These are phyloP conservation scores for Perkinsela sp. DNA, from an alignment of 208 protist species.

Conservation along the genomic window DNA sequence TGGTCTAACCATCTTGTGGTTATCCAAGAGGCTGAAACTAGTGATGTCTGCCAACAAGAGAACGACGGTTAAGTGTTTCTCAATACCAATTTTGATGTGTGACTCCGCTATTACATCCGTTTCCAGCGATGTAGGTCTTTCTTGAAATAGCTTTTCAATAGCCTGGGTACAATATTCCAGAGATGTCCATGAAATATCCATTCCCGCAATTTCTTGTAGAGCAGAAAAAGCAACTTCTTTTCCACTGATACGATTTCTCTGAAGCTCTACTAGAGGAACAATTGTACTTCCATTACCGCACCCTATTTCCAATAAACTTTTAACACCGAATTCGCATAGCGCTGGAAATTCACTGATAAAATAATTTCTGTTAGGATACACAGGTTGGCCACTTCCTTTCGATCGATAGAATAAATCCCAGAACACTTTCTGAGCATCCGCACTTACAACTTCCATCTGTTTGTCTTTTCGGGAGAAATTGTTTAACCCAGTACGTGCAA, in stretches of 20 bases:
- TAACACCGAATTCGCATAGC: not conserved
- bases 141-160: not conserved
- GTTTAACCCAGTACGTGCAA: no score
- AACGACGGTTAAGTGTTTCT: no score
- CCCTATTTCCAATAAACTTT: not conserved
- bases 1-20: no score
- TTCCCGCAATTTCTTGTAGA: not conserved
- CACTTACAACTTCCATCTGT: no score
- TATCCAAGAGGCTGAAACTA: no score
- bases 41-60: no score
- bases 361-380: not conserved
- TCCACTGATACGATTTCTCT: no score
- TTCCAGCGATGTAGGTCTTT: no score
- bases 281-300: not conserved
- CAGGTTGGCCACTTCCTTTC: not conserved
- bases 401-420: not conserved
- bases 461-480: no score
- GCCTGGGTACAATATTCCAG: not conserved
- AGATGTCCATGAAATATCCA: not conserved
- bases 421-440: not conserved
- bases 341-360: not conserved
- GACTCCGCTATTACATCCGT: no score
- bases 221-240: no score
- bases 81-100: no score
- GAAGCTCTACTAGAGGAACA: not conserved